phyloP scores from a whole-genome alignment of 192 early-diverging fungal species.

The Backusella australiensis region DNA sequence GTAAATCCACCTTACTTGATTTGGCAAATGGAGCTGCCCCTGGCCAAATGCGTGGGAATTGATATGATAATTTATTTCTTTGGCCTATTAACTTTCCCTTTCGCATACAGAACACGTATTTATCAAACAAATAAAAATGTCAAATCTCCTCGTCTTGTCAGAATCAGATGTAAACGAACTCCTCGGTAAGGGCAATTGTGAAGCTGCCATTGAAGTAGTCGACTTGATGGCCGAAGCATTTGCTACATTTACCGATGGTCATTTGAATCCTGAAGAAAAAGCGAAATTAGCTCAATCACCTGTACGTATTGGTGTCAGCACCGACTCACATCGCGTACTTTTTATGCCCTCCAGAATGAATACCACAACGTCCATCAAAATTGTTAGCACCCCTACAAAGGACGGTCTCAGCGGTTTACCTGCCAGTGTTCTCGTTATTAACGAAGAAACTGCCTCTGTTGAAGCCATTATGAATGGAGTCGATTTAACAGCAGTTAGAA shows the following conservation, averaged over 20 bases:
- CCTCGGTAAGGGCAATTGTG: background rate
- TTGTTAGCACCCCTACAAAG: constrained; percentile 45
- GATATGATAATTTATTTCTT: background rate
- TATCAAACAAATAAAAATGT: background rate
- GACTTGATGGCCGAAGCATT: constrained; percentile 32
- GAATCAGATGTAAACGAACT: constrained; percentile 3
- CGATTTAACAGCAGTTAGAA: constrained; percentile 45
- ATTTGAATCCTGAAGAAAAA: constrained; percentile 9
- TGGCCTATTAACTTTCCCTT: background rate
- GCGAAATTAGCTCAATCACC: constrained; percentile 39
- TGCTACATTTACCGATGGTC: constrained; percentile 9
- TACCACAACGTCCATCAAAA: constrained; percentile 41
- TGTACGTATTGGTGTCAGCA: constrained; percentile 37
- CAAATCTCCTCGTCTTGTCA: constrained; percentile 13
- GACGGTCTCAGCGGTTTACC: constrained; percentile 45
- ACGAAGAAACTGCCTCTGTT: constrained; percentile 42
- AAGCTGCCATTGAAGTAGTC: constrained; percentile 12
- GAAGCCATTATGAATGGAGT: constrained; percentile 47
- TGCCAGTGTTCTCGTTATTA: constrained; percentile 39
- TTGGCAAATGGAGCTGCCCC: background rate
- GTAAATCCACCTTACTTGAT: background rate
- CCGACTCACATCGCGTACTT: constrained; percentile 35
- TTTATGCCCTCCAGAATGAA: constrained; percentile 53
- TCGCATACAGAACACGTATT: background rate
- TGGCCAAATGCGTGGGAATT: background rate